Percentiles rank a stretch among this genome's conserved stretches.
Evolutionary conservation across 2,329 filamentous ascomycete genomes (phyloP).

Genomic region (Cercospora sesami): DNA sequence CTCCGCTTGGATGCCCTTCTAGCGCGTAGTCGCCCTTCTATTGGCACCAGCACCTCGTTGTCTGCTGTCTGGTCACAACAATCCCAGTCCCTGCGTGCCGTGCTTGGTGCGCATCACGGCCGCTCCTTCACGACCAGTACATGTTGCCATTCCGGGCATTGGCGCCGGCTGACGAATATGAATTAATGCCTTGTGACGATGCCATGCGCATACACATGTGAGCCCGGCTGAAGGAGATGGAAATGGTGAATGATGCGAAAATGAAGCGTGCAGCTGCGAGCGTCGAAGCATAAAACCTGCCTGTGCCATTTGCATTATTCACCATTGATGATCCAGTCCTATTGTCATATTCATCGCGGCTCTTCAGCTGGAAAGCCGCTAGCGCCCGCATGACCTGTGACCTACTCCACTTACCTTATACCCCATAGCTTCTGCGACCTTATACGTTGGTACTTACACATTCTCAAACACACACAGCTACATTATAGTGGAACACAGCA

Average conservation of each 20-base stretch:
- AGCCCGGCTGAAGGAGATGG: slow-evolving; percentile 4
- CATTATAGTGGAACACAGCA: background rate
- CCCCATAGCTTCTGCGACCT: slow-evolving; percentile 3
- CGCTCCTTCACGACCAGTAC: slow-evolving; percentile 15
- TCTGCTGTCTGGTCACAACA: slow-evolving; percentile 13
- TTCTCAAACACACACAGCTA: slow-evolving; percentile 2
- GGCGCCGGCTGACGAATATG: slow-evolving; percentile 21
- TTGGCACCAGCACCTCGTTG: slow-evolving; percentile 17
- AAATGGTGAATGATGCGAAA: slow-evolving; percentile 3
- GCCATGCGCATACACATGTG: slow-evolving; percentile 21
- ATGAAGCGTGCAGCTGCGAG: background rate
- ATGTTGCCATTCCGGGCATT: slow-evolving; percentile 21
- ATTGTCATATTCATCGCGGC: slow-evolving; percentile 14
- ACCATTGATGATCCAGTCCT: slow-evolving; percentile 6
- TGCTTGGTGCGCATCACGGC: slow-evolving; percentile 16
- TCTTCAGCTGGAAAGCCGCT: slow-evolving; percentile 4
- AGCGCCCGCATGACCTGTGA: slow-evolving; percentile 11
- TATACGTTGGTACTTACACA: slow-evolving; percentile 5
- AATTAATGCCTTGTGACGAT: slow-evolving; percentile 29
- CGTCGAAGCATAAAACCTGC: slow-evolving; percentile 21
- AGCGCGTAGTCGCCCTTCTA: slow-evolving; percentile 18
- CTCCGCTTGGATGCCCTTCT: slow-evolving; percentile 8
- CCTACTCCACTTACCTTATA: slow-evolving; percentile 3
- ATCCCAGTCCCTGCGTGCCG: slow-evolving; percentile 20
- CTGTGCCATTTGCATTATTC: slow-evolving; percentile 13